These are phyloP conservation scores for Pilasporangium apinafurcum DNA, from an alignment of 352 stramenopile genomes.

Conservation along the genomic window DNA sequence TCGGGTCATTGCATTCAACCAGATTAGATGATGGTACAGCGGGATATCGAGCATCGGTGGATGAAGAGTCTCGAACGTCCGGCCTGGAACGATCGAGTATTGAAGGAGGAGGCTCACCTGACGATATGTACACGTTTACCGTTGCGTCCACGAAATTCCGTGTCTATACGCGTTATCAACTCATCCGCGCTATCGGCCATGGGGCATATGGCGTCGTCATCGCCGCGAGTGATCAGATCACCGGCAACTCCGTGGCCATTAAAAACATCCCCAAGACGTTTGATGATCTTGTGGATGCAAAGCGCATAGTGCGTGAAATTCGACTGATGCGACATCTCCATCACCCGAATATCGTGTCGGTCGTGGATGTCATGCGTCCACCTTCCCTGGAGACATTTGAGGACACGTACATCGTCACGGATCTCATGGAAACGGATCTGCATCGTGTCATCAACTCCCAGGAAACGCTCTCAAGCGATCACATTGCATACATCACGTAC, in stretches of 20 bases:
- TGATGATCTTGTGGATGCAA: constrained; percentile 77
- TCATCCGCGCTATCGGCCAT: constrained; percentile 77
- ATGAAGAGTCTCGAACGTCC: neutral
- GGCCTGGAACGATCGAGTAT: neutral
- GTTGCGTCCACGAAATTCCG: constrained; percentile 82
- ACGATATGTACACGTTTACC: constrained; percentile 83
- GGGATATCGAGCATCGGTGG: constrained; percentile 4
- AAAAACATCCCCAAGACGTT: constrained; percentile 86
- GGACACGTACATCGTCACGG: constrained; percentile 82
- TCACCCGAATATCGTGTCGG: constrained; percentile 66
- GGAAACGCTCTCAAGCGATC: constrained; percentile 58
- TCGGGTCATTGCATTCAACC: too few relatives aligned
- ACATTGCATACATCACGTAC: constrained; percentile 83
- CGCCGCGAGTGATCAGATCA: constrained; percentile 73
- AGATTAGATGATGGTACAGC: constrained; percentile 2
- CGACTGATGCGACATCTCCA: constrained; percentile 72
- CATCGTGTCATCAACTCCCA: constrained; percentile 78
- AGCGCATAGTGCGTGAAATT: constrained; percentile 83
- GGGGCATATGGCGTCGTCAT: constrained; percentile 79
- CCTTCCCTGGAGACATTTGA: constrained; percentile 68
- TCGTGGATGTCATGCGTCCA: constrained; percentile 72
- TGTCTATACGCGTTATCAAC: constrained; percentile 76
- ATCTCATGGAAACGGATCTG: constrained; percentile 79
- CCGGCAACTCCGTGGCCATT: constrained; percentile 76
- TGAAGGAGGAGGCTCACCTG: constrained; percentile 6